Base-by-base conservation (phyloP, 495 filamentous ascomycete species). In the Podospora pseudoanserina region DNA sequence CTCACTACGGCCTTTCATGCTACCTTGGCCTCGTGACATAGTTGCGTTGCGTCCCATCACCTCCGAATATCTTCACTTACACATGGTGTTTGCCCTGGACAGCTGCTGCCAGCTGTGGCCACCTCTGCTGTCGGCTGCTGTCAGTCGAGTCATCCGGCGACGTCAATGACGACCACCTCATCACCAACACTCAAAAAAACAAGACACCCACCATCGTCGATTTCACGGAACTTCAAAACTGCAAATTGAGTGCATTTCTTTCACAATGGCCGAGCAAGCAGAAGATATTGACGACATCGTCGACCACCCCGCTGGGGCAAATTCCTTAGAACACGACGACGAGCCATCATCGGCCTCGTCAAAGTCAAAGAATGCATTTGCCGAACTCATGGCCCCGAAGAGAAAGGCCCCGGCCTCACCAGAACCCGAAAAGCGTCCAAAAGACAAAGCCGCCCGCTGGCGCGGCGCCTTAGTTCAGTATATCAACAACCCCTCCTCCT, bases 391-490 rank as follows among this genome's bases (percentile, higher is more conserved):
- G 84, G 79, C 84, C 4, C 82, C 85, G 13, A 87, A 88, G 74
- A 75, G 77, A 63, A 87, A 88, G 71, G 23, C 66, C 0, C 13
- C 71, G 6, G 77, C 39, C 16, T 67, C 65, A 11, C 32, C 75
- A 7, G 4, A 32, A 67, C 65, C 71, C n/a, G 66, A 74, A 19
- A 59, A 55, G 49, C 57, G 64, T 20, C 28, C 67, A 26, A 55
- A 65, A 54, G 64, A 53, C 65, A 65, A 67, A 55, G 49, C 44
- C 60, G 70, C 73, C 74, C 78, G 79, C 18, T 79, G 79, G 56
- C 87, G 89, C 62, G 84, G 90, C 72, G 90, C 81, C 7, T 86
- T 98, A 2, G 86, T 86, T 61, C 83, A 82, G 7, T 97, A 96
- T 81, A 89, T 90, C 66, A 70, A 81, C n/a, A 78, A 87, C 63